These are phyloP conservation scores for Penicillium sp. DNA, from an alignment of 2,329 filamentous ascomycete genomes.

Conservation along the genomic window DNA sequence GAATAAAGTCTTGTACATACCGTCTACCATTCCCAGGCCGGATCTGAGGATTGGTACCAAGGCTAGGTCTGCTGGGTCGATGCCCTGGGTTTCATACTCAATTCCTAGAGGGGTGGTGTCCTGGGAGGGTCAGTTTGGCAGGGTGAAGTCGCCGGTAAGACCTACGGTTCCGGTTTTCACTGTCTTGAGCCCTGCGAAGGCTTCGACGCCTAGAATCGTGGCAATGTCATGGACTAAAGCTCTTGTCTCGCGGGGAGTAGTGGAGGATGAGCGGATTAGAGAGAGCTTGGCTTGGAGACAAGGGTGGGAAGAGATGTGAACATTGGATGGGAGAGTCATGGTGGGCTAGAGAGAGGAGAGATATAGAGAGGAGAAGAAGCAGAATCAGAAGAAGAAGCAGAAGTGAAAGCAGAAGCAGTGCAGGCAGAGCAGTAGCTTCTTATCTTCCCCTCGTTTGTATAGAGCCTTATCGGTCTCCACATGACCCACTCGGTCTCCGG, in stretches of 20 bases:
- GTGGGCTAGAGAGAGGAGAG: slow-evolving; percentile 10
- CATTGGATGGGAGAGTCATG: slow-evolving; percentile 53
- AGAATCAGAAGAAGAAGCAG: neutral
- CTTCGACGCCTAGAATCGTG: slow-evolving; percentile 79
- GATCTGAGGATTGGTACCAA: slow-evolving; percentile 92
- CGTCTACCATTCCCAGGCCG: slow-evolving; percentile 87
- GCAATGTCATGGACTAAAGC: slow-evolving; percentile 82
- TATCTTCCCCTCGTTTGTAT: slow-evolving; percentile 17
- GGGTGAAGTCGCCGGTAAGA: neutral
- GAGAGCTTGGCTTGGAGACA: slow-evolving; percentile 87
- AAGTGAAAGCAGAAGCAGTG: slow-evolving; percentile 1
- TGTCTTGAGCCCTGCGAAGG: slow-evolving; percentile 66
- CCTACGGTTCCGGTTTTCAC: slow-evolving; percentile 66
- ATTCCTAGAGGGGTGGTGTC: slow-evolving; percentile 78
- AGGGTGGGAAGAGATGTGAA: slow-evolving; percentile 81
- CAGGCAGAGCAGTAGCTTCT: neutral
- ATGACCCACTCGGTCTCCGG: slow-evolving; percentile 7
- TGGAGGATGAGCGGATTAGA: slow-evolving; percentile 74
- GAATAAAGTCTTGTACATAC: slow-evolving; percentile 45
- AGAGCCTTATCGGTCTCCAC: slow-evolving; percentile 10
- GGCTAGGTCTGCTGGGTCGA: slow-evolving; percentile 69
- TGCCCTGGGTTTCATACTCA: slow-evolving; percentile 66
- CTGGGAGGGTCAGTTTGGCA: slow-evolving; percentile 47
- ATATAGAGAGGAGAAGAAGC: neutral
- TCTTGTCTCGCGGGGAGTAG: slow-evolving; percentile 75